Conservation (phyloP, 805 yeast species). For the Ogataea salicorniae region DNA sequence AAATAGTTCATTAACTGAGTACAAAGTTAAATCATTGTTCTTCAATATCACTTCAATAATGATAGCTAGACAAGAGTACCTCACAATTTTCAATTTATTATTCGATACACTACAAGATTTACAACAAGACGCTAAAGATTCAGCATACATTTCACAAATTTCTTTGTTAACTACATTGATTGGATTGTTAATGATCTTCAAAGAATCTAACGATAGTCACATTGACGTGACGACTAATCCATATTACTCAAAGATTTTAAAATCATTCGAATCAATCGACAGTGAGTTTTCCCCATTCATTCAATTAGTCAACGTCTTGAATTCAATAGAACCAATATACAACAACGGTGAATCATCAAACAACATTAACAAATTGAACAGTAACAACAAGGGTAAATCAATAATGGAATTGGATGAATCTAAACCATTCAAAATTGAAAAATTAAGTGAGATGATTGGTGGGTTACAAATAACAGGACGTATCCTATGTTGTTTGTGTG, state of each 20-base stretch:
- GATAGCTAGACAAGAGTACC: constrained; percentile 24
- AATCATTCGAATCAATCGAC: background rate
- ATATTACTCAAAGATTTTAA: background rate
- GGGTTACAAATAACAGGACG: constrained; percentile 30
- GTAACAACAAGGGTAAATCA: background rate
- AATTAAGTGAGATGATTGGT: constrained; percentile 21
- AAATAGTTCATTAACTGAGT: constrained; percentile 31
- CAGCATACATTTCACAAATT: constrained; percentile 6
- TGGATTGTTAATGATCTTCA: constrained; percentile 16
- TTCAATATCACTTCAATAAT: constrained; percentile 21
- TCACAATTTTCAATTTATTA: constrained; percentile 22
- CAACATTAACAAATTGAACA: too few relatives aligned
- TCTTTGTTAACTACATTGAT: constrained; percentile 10
- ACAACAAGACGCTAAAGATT: background rate
- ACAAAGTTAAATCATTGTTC: constrained; percentile 39
- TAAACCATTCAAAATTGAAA: constrained; percentile 12
- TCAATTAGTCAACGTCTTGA: constrained; percentile 8
- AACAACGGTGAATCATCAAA: constrained; percentile 3
- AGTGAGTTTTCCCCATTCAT: background rate
- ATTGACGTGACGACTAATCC: background rate
- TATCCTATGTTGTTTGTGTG: constrained; percentile 32
- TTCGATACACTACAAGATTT: constrained; percentile 9
- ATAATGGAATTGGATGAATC: background rate
- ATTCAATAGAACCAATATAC: constrained; percentile 10
- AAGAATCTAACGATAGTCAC: constrained; percentile 5